Evolutionary conservation across 495 filamentous ascomycete genomes (phyloP).

Genomic region (Penicilliopsis zonata): DNA sequence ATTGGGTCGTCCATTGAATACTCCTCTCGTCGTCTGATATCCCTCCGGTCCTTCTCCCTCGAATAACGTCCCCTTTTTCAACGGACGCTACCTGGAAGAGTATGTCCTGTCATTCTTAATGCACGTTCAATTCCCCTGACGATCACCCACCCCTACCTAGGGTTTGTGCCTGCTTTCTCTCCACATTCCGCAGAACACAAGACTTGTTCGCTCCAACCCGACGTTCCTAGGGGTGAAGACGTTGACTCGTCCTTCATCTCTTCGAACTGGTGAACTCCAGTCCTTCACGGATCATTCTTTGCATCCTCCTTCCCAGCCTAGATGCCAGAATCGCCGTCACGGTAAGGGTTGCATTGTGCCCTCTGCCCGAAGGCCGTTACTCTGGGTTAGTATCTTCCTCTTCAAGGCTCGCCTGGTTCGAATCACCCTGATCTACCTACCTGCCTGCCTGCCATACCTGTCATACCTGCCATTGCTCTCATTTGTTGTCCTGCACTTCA

Average conservation of each 20-base stretch:
- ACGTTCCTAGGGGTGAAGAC: constrained; percentile 49
- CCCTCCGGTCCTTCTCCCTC: constrained; percentile 8
- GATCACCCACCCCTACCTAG: constrained; percentile 33
- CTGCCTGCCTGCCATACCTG: no score
- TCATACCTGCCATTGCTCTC: no score
- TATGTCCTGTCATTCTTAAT: constrained; percentile 24
- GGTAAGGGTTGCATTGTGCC: constrained; percentile 51
- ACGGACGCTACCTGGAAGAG: constrained; percentile 23
- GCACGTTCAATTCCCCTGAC: constrained; percentile 26
- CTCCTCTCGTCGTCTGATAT: constrained; percentile 4
- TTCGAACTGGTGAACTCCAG: constrained; percentile 29
- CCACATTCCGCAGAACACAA: constrained; percentile 43
- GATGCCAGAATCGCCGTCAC: constrained; percentile 47
- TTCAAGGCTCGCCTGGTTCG: constrained; percentile 1
- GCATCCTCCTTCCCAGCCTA: constrained; percentile 36
- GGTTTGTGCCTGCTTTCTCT: constrained; percentile 31
- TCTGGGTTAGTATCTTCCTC: constrained; percentile 31
- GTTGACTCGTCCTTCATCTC: constrained; percentile 61
- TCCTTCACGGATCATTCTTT: constrained; percentile 36
- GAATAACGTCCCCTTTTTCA: constrained; percentile 10
- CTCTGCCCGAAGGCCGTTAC: constrained; percentile 35
- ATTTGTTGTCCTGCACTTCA: no score
- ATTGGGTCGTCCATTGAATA: constrained; percentile 10
- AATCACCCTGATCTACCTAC: no score
- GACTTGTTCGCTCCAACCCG: constrained; percentile 14